These are phyloP conservation scores for Tolypocladium capitatum DNA, from an alignment of 2,329 filamentous ascomycete species.

Conservation along the genomic window DNA sequence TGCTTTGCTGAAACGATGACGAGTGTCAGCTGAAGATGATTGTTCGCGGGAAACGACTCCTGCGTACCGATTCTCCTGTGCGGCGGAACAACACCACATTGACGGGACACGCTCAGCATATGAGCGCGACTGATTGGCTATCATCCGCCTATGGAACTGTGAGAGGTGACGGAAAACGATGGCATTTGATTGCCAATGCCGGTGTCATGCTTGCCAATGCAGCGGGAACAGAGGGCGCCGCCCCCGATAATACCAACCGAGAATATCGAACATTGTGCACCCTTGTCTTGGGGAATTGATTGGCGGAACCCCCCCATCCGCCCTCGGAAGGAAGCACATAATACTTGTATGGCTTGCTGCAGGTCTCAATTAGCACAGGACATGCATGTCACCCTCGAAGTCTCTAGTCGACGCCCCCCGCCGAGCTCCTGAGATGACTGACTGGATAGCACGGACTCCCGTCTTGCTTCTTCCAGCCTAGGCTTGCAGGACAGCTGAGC, in stretches of 20 bases:
- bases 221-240: background rate
- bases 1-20: background rate
- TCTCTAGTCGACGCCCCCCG: too few species aligned
- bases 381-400: too few species aligned
- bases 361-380: background rate
- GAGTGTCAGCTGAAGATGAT: background rate
- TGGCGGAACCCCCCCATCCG: background rate
- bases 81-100: background rate
- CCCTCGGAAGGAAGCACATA: background rate
- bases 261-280: background rate
- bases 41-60: background rate
- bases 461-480: background rate
- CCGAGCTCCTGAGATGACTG: too few species aligned
- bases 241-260: background rate
- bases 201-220: background rate
- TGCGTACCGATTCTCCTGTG: background rate
- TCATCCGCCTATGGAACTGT: background rate
- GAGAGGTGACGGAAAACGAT: background rate
- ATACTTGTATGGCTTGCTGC: slow-evolving; percentile 1
- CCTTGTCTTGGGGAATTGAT: background rate
- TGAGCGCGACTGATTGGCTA: background rate
- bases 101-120: background rate
- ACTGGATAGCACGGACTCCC: too few species aligned
- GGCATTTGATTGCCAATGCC: background rate
- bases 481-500: too few species aligned